Conservation (phyloP, 2,329 filamentous ascomycete species). For the Trichoderma pleuroti region DNA sequence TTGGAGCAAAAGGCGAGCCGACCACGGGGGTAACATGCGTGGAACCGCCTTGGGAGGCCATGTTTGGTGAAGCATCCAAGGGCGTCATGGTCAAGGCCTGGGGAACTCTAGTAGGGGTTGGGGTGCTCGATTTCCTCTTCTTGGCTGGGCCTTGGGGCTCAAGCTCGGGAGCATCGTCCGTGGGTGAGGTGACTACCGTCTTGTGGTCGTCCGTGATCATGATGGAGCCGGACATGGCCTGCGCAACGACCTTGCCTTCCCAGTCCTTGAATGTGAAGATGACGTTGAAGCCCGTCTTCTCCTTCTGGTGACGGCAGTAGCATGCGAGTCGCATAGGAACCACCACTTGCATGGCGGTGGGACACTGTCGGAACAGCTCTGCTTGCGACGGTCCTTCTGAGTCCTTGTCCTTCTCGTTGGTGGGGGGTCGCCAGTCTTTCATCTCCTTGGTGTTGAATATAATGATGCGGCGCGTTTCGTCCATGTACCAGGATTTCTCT, state of each 20-base stretch:
- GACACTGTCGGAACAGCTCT: constrained; percentile 48
- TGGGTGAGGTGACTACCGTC: constrained; percentile 52
- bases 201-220: constrained; percentile 99
- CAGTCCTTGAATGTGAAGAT: constrained; percentile 93
- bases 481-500: constrained; percentile 78
- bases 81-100: constrained; percentile 77
- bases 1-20: constrained; percentile 54
- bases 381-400: constrained; percentile 36
- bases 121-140: constrained; percentile 70
- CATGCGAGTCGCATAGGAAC: constrained; percentile 95
- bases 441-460: constrained; percentile 89
- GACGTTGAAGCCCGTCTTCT: constrained; percentile 87
- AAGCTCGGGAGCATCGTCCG: neutral
- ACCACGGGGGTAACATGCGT: constrained; percentile 36
- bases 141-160: constrained; percentile 59
- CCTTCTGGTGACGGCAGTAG: constrained; percentile 91
- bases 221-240: constrained; percentile 81
- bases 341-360: constrained; percentile 72
- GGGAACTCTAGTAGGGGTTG: constrained; percentile 61
- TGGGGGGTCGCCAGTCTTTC: constrained; percentile 72
- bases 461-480: constrained; percentile 76
- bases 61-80: constrained; percentile 58
- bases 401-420: constrained; percentile 37
- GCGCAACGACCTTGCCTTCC: constrained; percentile 71
- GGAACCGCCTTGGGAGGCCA: constrained; percentile 33